phyloP scores from a whole-genome alignment of 768 basidiomycete species.

The Boletus rubescentipes region DNA sequence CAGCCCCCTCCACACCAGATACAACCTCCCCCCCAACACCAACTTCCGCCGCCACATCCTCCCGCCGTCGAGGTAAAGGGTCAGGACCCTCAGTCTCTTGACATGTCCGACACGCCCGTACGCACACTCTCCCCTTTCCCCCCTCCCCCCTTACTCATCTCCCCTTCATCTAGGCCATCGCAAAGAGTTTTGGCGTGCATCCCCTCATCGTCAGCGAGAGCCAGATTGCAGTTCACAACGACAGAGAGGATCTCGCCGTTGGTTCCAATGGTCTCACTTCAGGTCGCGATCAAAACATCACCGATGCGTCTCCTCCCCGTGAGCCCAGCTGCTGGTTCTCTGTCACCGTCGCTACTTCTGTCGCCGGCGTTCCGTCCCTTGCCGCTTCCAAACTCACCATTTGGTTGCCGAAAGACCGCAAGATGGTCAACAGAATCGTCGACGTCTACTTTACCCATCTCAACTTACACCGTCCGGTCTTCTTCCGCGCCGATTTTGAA shows the following conservation, averaged over 20 bases:
- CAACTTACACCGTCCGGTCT: constrained; percentile 79
- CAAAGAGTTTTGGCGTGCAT: constrained; percentile 78
- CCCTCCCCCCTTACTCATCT: constrained; percentile 2
- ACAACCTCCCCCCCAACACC: constrained; percentile 26
- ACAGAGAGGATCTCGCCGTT: constrained; percentile 76
- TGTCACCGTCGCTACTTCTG: constrained; percentile 51
- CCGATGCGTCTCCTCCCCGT: constrained; percentile 56
- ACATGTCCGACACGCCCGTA: constrained; percentile 71
- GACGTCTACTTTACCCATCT: constrained; percentile 75
- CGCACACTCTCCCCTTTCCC: background rate
- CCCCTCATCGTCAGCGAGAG: constrained; percentile 66
- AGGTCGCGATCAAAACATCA: constrained; percentile 61
- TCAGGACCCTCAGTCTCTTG: constrained; percentile 75
- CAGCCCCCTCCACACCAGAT: constrained; percentile 39
- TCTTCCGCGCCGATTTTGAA: constrained; percentile 66
- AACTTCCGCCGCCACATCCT: constrained; percentile 19
- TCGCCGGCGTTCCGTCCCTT: constrained; percentile 21
- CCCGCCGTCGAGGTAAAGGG: constrained; percentile 54
- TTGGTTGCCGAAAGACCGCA: constrained; percentile 78
- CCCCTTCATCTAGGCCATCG: constrained; percentile 49
- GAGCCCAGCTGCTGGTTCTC: constrained; percentile 62
- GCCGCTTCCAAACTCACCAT: constrained; percentile 38
- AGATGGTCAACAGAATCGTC: constrained; percentile 59
- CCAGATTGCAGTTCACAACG: constrained; percentile 49
- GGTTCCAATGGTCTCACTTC: constrained; percentile 70